phyloP scores from a whole-genome alignment of 768 basidiomycete genomes.

The Postia placenta region DNA sequence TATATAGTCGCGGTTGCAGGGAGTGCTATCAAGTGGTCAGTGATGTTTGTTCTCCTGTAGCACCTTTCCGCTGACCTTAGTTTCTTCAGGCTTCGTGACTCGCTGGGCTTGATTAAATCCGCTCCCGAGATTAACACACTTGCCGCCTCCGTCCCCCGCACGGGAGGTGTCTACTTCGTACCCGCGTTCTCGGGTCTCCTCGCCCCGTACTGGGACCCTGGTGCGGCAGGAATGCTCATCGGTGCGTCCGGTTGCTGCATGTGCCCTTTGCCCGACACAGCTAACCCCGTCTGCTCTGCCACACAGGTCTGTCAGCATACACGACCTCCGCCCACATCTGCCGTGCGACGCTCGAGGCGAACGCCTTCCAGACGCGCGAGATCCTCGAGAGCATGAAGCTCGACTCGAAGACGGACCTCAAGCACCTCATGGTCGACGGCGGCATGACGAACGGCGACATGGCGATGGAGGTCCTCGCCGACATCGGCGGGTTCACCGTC shows the following conservation, averaged over 20 bases:
- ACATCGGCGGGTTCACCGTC: constrained; percentile 89
- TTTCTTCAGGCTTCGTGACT: constrained; percentile 73
- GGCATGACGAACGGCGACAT: constrained; percentile 95
- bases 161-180: constrained; percentile 93
- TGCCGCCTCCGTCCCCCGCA: constrained; percentile 67
- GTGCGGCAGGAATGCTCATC: constrained; percentile 81
- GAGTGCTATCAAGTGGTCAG: constrained; percentile 85
- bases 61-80: not conserved
- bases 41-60: not conserved
- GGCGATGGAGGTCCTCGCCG: constrained; percentile 81
- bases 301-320: constrained; percentile 69
- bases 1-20: constrained; percentile 89
- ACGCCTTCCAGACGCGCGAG: constrained; percentile 92
- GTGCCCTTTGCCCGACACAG: not conserved
- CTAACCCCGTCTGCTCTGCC: not conserved
- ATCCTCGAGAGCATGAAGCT: constrained; percentile 94
- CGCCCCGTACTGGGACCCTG: constrained; percentile 96
- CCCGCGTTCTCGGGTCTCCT: constrained; percentile 95
- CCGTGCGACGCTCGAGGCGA: constrained; percentile 93
- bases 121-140: constrained; percentile 83
- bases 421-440: constrained; percentile 93
- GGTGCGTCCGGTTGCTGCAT: constrained; percentile 32
- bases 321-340: constrained; percentile 92
- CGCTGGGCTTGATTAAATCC: constrained; percentile 73
- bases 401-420: constrained; percentile 76